Evolutionary conservation across 257 asterid species (phyloP), one percentile per base, ranked within the genome.

Genomic region (Hygrophila difformis): DNA sequence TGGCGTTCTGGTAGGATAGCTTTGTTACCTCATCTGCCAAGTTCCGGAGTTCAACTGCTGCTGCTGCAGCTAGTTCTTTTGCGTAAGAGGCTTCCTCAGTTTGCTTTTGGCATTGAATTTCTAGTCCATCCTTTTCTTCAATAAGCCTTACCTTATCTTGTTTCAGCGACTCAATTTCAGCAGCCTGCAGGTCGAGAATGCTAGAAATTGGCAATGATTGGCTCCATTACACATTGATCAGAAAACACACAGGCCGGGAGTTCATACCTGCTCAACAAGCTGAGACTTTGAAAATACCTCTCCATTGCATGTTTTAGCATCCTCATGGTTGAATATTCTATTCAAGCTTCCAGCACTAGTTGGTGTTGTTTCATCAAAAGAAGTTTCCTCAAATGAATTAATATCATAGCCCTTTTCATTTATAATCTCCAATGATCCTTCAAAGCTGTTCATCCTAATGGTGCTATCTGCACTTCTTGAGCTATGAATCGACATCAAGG

Each of bases 21-120:
- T 77, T 80, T 2, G 85, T 77, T 39, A 80, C 88, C 71, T 84
- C 93, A 62, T 71, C 88, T 21, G 93, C 95, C 61, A 84, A 64
- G 70, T 73, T 80, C 21, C 77, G 81, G 37, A 84, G 95, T 72
- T 84, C 95, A 35, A 72, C 84, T 58, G 93, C 95, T 20, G 95
- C 95, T 8, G 86, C 93, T 15, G 84, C 70, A 6, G 95, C 95
- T 15, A 84, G 75, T 61, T 84, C 89, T 65, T 75, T 84, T 10
- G 95, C 95, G 47, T 84, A 80, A 13, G 71, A 68, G 57, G 89
- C 81, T 72, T 84, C 95, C 44, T 75, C 83, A 3, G 73, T 60
- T 46, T 80, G 77, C 55, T 84, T 66, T 66, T 62, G 70, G 61
- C 65, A 55, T 49, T 70, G 78, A 56, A 72, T 66, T 73, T 80